A percentile compares a stretch with the other conserved stretches of the same genome.
phyloP scores from a whole-genome alignment of 2,329 filamentous ascomycete species.

The Thielaviopsis euricoi region DNA sequence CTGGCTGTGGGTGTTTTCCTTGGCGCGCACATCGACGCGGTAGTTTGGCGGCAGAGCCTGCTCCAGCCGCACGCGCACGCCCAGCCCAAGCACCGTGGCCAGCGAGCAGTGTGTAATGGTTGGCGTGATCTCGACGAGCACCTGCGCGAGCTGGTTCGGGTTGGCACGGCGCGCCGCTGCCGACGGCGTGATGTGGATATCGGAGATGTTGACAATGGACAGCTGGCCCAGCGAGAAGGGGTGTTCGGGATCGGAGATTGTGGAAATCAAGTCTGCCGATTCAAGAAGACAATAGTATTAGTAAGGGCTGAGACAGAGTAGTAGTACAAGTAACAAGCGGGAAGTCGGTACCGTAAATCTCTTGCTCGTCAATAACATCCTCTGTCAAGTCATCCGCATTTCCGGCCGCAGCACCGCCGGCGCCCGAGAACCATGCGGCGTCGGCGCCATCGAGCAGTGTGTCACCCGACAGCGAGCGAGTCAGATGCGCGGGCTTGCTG shows the following conservation, averaged over 20 bases:
- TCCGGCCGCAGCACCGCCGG: conserved; percentile 38
- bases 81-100: conserved; percentile 88
- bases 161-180: conserved; percentile 23
- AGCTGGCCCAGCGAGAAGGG: conserved; percentile 85
- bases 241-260: conserved; percentile 92
- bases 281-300: not conserved
- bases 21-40: conserved; percentile 81
- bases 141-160: conserved; percentile 45
- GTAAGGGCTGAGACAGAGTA: not conserved
- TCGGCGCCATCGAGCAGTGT: not conserved
- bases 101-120: conserved; percentile 95
- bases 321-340: not conserved
- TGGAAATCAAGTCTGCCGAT: conserved; percentile 86
- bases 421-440: conserved; percentile 13
- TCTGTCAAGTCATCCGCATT: conserved; percentile 32
- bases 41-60: conserved; percentile 83
- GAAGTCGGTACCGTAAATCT: conserved; percentile 60
- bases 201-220: conserved; percentile 87
- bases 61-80: conserved; percentile 79
- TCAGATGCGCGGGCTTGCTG: conserved; percentile 28
- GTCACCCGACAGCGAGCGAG: conserved; percentile 18
- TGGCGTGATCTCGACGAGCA: conserved; percentile 80
- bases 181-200: conserved; percentile 58
- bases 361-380: conserved; percentile 77
- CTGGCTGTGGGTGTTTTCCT: conserved; percentile 88